Base-by-base conservation (phyloP, 2,329 filamentous ascomycete genomes). In the Arthrobotrys iridis region DNA sequence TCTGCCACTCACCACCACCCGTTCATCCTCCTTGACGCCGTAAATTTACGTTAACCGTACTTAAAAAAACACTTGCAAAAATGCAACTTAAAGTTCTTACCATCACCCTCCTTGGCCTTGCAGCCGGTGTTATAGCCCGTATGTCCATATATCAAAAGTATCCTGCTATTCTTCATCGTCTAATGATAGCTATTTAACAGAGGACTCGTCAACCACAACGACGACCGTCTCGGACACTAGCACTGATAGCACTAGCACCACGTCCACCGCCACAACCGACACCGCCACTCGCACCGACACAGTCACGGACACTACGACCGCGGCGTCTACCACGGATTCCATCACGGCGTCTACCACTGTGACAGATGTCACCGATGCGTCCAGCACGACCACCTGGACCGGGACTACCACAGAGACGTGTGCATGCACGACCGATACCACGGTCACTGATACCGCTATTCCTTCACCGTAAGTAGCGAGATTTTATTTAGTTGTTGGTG, bases 121-220 rank as follows among this genome's bases (percentile, higher is more conserved):
- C 35, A 11, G 52, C 68, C 18, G 60, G 68, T 15, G 68, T 55
- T 4, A 2, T 28, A 26, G 68, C 68, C 8, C 68, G 68, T 74
- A 74, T 35, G 68, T 73, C 10, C 10, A 13, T 10, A 24, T 22
- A 20, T n/a, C 15, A 26, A 35, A 10, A 28, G 13, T 11, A 50
- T 22, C 30, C 30, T 20, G 40, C 2, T 22, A 30, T 30, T 22
- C 11, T 50, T 5, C 8, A 18, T 48, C 26, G 4, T 3, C 45
- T 55, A 55, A 70, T 15, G 6, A 33, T 28, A 43, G 10, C 4
- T 8, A 15, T 52, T n/a, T 37, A 13, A 22, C 28, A 59, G 48
- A 60, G 52, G 68, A 73, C n/a, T 48, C 59, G 41, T 73, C 68
- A 2, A 65, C 46, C 24, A 70, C 68, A 3, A 73, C 68, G 1